These are phyloP conservation scores for Arachnomyces sp. DNA, from an alignment of 2,329 filamentous ascomycete genomes.

Conservation along the genomic window DNA sequence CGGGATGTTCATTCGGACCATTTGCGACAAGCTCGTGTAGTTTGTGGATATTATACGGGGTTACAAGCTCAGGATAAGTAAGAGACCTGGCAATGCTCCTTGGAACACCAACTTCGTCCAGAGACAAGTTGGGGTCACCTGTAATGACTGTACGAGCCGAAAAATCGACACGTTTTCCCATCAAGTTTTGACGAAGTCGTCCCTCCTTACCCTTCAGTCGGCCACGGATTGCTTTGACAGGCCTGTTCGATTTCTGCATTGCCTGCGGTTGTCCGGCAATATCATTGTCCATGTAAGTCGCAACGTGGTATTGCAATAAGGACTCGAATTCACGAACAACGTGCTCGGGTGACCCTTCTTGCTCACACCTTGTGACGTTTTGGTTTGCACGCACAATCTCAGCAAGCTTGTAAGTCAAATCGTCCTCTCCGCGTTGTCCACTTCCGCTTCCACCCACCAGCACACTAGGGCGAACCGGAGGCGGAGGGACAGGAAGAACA, in stretches of 20 bases:
- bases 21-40: conserved; percentile 84
- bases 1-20: conserved; percentile 88
- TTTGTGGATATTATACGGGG: conserved; percentile 93
- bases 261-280: conserved; percentile 93
- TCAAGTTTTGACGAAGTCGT: conserved; percentile 93
- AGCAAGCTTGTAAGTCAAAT: conserved; percentile 97
- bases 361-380: conserved; percentile 83
- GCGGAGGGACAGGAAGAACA: conserved; percentile 88
- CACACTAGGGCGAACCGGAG: conserved; percentile 92
- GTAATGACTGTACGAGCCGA: conserved; percentile 99
- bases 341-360: conserved; percentile 85
- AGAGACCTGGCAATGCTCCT: conserved; percentile 85
- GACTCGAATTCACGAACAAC: conserved; percentile 86
- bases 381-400: conserved; percentile 97
- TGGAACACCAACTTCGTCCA: conserved; percentile 96
- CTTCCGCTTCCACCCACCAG: conserved; percentile 91
- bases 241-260: conserved; percentile 91
- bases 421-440: conserved; percentile 91
- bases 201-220: conserved; percentile 99
- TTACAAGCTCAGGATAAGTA: conserved; percentile 96
- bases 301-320: conserved; percentile 92
- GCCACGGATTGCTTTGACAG: conserved; percentile 92
- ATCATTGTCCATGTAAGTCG: conserved; percentile 99
- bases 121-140: conserved; percentile 89
- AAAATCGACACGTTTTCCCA: conserved; percentile 99